phyloP scores from a whole-genome alignment of 768 basidiomycete species.

The Phaeotremella skinneri region DNA sequence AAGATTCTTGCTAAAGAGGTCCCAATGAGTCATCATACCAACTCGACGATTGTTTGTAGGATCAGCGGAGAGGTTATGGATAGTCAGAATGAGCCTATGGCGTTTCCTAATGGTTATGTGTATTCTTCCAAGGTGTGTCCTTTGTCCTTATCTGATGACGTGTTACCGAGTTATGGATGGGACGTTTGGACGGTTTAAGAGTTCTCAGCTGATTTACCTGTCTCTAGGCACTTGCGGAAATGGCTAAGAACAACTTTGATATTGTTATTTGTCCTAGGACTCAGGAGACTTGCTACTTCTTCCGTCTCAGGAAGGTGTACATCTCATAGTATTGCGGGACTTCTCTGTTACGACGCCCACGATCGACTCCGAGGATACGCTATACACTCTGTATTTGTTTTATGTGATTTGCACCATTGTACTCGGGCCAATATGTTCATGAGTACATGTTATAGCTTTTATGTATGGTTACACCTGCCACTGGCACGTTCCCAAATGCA shows the following conservation, averaged over 20 bases:
- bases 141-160: slow-evolving; percentile 2
- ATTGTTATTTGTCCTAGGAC: slow-evolving; percentile 82
- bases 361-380: too few species aligned
- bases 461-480: too few species aligned
- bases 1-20: slow-evolving; percentile 78
- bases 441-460: too few species aligned
- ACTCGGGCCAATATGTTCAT: too few species aligned
- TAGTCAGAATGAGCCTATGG: slow-evolving; percentile 87
- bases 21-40: slow-evolving; percentile 88
- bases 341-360: too few species aligned
- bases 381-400: background rate
- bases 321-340: slow-evolving; percentile 60
- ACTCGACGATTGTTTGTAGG: slow-evolving; percentile 90
- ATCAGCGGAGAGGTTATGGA: slow-evolving; percentile 93
- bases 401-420: too few species aligned
- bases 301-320: slow-evolving; percentile 78
- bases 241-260: slow-evolving; percentile 76
- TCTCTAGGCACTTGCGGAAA: slow-evolving; percentile 73
- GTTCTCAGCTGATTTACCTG: background rate
- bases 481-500: too few species aligned
- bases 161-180: slow-evolving; percentile 8
- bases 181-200: slow-evolving; percentile 12
- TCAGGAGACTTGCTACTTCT: slow-evolving; percentile 63
- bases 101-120: slow-evolving; percentile 83
- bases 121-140: slow-evolving; percentile 82